These are phyloP conservation scores for Ailanthus altissimus DNA, from an alignment of 345 rosid genomes.

Conservation along the genomic window DNA sequence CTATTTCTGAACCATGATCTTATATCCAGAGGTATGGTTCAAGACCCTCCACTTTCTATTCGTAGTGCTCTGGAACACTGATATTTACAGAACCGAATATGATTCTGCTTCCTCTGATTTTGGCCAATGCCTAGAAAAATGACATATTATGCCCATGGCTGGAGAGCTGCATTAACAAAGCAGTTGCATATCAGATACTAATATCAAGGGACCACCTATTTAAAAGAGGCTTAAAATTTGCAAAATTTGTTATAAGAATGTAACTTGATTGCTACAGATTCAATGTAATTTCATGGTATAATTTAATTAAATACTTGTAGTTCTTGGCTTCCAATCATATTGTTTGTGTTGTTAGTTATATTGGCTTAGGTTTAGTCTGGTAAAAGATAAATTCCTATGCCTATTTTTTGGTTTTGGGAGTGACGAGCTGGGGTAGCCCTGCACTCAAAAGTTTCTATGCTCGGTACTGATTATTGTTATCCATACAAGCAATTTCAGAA, in stretches of 20 bases:
- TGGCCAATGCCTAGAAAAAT: neutral
- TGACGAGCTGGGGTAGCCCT: too few relatives aligned
- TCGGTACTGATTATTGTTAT: neutral
- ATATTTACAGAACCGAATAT: constrained; percentile 24
- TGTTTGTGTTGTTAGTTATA: neutral
- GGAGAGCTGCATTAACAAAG: constrained; percentile 19
- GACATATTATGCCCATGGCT: neutral
- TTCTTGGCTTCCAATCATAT: neutral
- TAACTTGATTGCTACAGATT: neutral
- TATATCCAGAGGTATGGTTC: constrained; percentile 55
- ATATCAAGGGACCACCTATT: neutral
- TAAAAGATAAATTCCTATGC: too few relatives aligned
- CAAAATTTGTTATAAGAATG: constrained; percentile 8
- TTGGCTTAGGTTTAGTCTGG: too few relatives aligned
- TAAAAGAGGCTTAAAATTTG: constrained; percentile 17
- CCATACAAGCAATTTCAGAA: neutral
- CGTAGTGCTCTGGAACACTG: constrained; percentile 66
- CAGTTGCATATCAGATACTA: constrained; percentile 14
- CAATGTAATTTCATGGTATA: constrained; percentile 13
- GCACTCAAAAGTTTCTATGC: neutral
- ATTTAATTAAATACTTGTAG: neutral
- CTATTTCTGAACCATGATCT: constrained; percentile 85
- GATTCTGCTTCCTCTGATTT: constrained; percentile 24
- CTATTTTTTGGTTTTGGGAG: too few relatives aligned
- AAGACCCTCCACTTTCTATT: constrained; percentile 60